phyloP scores from a whole-genome alignment of 176 grass and related monocot genomes.

The Otatea glauca region DNA sequence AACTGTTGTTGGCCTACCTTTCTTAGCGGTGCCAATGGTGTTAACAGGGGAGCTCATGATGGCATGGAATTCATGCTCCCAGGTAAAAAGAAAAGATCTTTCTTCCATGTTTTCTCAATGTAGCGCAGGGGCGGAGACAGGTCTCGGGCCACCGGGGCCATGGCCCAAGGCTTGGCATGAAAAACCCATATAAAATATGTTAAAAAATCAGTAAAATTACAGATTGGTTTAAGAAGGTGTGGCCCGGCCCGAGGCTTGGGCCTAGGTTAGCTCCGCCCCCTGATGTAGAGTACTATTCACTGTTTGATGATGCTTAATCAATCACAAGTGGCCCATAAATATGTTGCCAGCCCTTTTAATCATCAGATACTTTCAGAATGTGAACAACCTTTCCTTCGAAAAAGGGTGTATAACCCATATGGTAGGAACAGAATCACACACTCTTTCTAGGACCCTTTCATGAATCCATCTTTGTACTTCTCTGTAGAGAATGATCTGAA shows the following conservation, averaged over 20 bases:
- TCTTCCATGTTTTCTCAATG: not conserved
- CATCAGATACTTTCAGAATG: slow-evolving; percentile 24
- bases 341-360: not conserved
- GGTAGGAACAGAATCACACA: slow-evolving; percentile 40
- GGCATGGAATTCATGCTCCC: slow-evolving; percentile 80
- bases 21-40: slow-evolving; percentile 76
- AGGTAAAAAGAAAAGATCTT: slow-evolving; percentile 45
- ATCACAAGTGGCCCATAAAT: not conserved
- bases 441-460: not conserved
- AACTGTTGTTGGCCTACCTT: slow-evolving; percentile 83
- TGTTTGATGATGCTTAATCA: not conserved
- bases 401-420: not conserved
- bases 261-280: no score
- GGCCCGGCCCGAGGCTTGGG: no score
- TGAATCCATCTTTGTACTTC: slow-evolving; percentile 25
- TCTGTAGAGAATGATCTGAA: slow-evolving; percentile 14
- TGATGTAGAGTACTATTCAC: not conserved
- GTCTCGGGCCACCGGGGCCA: no score
- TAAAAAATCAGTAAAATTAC: no score
- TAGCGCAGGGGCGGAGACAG: no score
- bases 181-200: no score
- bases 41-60: slow-evolving; percentile 80
- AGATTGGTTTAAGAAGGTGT: no score
- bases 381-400: not conserved
- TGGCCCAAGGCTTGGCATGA: no score